Conservation (phyloP, 805 yeast species). For the Myxozyma neotropica region DNA sequence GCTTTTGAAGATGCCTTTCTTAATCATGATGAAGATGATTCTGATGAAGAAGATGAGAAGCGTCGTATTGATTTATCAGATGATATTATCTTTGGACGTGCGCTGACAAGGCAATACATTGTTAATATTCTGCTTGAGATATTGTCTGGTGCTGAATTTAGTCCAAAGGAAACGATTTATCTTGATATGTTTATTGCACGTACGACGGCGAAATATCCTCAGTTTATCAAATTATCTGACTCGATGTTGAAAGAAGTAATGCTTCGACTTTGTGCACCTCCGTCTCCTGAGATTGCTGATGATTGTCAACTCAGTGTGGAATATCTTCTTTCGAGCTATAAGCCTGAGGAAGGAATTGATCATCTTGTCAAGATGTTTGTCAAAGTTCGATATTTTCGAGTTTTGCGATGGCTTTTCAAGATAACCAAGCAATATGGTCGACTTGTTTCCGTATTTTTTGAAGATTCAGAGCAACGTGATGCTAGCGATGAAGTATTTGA, state of each 20-base stretch:
- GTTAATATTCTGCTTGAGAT: constrained; percentile 70
- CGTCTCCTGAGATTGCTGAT: constrained; percentile 44
- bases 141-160: constrained; percentile 43
- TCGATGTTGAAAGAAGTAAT: constrained; percentile 54
- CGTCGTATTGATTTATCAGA: constrained; percentile 20
- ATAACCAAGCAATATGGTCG: constrained; percentile 56
- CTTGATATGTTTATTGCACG: constrained; percentile 74
- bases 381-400: constrained; percentile 59
- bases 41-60: constrained; percentile 48
- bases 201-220: constrained; percentile 82
- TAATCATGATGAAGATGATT: constrained; percentile 52
- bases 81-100: constrained; percentile 37
- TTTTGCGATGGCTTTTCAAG: constrained; percentile 59
- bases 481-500: constrained; percentile 31
- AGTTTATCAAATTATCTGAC: constrained; percentile 75
- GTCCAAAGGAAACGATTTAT: constrained; percentile 36
- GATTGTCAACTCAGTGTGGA: constrained; percentile 80
- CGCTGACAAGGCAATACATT: constrained; percentile 73
- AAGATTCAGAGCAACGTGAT: constrained; percentile 14
- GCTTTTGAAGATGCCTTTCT: constrained; percentile 78
- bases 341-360: constrained; percentile 52
- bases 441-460: constrained; percentile 45
- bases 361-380: constrained; percentile 55
- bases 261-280: constrained; percentile 51
- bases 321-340: constrained; percentile 66